These are phyloP conservation scores for Penicillium riverlandense DNA, from an alignment of 495 filamentous ascomycete species.

Conservation along the genomic window DNA sequence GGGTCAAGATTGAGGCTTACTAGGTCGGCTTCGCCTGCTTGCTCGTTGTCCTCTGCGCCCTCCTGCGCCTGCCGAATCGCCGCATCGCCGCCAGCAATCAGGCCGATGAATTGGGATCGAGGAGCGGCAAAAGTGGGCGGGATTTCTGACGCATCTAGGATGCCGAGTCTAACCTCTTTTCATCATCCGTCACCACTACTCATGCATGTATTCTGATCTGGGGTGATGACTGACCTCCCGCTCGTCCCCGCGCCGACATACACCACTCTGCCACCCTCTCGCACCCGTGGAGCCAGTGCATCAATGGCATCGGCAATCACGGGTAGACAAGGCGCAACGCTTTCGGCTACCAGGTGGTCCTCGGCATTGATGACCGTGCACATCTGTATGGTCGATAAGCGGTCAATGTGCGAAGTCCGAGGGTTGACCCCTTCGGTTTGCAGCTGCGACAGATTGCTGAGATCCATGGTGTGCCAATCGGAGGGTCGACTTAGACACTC, in stretches of 20 bases:
- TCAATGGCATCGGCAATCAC: conserved; percentile 27
- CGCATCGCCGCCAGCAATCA: conserved; percentile 33
- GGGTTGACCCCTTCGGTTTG: conserved; percentile 31
- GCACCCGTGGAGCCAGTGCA: conserved; percentile 22
- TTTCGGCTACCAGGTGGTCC: conserved; percentile 23
- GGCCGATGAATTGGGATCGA: conserved; percentile 23
- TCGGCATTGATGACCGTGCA: conserved; percentile 28
- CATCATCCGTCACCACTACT: no score
- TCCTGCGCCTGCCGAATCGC: conserved; percentile 33
- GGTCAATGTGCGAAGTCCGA: conserved; percentile 23
- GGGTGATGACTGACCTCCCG: conserved; percentile 19
- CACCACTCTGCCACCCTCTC: conserved; percentile 27
- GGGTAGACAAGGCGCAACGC: conserved; percentile 21
- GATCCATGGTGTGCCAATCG: conserved; percentile 11
- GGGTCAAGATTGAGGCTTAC: conserved; percentile 17
- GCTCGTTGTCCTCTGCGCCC: conserved; percentile 29
- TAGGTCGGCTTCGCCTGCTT: conserved; percentile 18
- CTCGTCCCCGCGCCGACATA: conserved; percentile 37
- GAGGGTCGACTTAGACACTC: no score
- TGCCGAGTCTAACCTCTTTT: conserved; percentile 21
- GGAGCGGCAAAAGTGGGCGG: conserved; percentile 32
- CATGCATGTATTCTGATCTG: neutral
- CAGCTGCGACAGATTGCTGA: conserved; percentile 17
- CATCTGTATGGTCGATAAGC: conserved; percentile 27
- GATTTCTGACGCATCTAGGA: conserved; percentile 35